Base-by-base conservation (phyloP, 73 alveolate species). In the Paramecium biaurelia region DNA sequence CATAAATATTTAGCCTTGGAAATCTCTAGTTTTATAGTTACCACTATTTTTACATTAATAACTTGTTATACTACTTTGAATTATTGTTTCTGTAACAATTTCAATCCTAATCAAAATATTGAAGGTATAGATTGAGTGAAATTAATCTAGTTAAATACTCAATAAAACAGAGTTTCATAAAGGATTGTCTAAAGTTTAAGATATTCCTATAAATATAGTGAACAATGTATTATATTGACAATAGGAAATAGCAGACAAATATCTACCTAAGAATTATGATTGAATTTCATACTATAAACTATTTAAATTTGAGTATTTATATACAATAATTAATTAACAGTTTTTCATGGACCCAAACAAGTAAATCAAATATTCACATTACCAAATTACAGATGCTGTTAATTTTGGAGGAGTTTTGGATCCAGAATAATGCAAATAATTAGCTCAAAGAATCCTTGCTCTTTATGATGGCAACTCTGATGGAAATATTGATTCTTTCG, bases 181-280 rank as follows among this genome's bases (percentile, higher is more conserved):
- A 35, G 94, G 94, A 21, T 70, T 93, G 7, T 93, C 96, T 10
- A 94, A 92, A 32, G 92, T 92, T 5, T 86, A 76, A 18, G 96
- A 92, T 34, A 88, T 92, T 14, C 96, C 96, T 10, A 68, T 89
- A 21, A 89, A 74, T 72, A 94, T 93, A 5, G 94, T 93, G 11
- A 93, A 93, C 42, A 85, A 84, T 49, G 92, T 93, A 14, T 58
- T 93, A 23, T 93, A 86, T 93, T 92, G 92, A 59, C 35, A 86
- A n/a, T 38, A 86, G 72, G 93, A 85, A 32, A 21, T 57, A 18
- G 63, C 63, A 15, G 20, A 45, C 6, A 72, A 74, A 49, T 74
- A 70, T 57, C 30, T 70, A 14, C 92, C 92, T 57, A 84, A 90
- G 38, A 9, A 76, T 35, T 5, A 38, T 7, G 76, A 63, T 63